Percentiles rank a stretch among this genome's conserved stretches.
These are phyloP conservation scores for Taphrina flavorubra DNA, from an alignment of 1,139 yeast genomes.

Conservation along the genomic window DNA sequence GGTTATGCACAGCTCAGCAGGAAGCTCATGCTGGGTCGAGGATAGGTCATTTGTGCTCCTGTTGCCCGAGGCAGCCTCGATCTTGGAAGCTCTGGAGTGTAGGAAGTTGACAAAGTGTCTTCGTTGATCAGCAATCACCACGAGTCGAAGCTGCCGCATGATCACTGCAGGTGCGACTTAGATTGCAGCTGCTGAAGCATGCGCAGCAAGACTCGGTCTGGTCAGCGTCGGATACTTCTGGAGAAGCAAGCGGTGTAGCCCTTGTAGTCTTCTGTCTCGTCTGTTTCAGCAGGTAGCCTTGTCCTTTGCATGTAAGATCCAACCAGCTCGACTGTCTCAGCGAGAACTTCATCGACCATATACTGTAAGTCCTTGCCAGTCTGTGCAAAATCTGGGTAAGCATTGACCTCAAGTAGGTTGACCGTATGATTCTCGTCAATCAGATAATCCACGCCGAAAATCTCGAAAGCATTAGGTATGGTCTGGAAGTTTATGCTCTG, in stretches of 20 bases:
- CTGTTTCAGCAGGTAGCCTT: not conserved
- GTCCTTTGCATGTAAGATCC: slow-evolving; percentile 18
- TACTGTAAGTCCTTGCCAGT: slow-evolving; percentile 78
- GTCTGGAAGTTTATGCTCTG: slow-evolving; percentile 92
- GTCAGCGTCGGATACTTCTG: not conserved
- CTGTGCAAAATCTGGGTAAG: slow-evolving; percentile 96
- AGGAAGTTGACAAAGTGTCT: too few relatives aligned
- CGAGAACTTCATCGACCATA: slow-evolving; percentile 57
- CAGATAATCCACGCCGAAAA: slow-evolving; percentile 86
- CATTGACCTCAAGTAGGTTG: slow-evolving; percentile 78
- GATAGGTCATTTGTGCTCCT: too few relatives aligned
- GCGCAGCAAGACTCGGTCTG: not conserved
- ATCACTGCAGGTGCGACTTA: too few relatives aligned
- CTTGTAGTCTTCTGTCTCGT: not conserved
- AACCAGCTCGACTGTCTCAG: slow-evolving; percentile 48
- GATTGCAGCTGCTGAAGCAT: not conserved
- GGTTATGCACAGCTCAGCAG: too few relatives aligned
- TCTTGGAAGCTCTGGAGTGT: too few relatives aligned
- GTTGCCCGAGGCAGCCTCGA: too few relatives aligned
- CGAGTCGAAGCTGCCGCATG: not conserved
- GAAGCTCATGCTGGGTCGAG: too few relatives aligned
- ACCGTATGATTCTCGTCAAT: slow-evolving; percentile 65
- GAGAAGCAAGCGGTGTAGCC: slow-evolving; percentile 14
- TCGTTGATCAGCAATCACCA: too few relatives aligned
- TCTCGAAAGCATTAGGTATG: slow-evolving; percentile 76